Base-by-base conservation (phyloP, 257 asterid species). In the Solanum infundibuliforme region DNA sequence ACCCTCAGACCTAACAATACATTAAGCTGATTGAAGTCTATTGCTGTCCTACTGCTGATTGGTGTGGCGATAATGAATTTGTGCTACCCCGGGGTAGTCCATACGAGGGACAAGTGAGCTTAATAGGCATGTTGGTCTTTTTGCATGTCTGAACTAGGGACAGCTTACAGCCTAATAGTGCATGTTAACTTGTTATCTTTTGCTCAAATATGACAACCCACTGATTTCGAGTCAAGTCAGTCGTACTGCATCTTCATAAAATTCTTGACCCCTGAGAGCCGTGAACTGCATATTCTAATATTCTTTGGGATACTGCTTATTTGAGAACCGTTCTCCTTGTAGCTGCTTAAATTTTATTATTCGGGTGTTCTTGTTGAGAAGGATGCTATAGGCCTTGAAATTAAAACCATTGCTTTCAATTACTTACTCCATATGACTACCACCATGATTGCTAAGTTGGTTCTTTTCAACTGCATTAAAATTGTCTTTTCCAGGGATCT, bases 401-500 rank as follows among this genome's bases (percentile, higher is more conserved):
- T 5, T 66, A 48, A 39, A 69, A 43, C 83, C 41, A 11, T 69
- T 69, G 48, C 31, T 41, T 29, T 69, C 83, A 43, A 7, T 71
- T 86, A 81, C 85, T 81, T 46, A 8, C 68, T 29, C 41, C 36
- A 27, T 27, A 27, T 81, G 38, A 25, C 85, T 25, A 14, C 66
- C 25, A 79, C 39, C 27, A 5, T 43, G 68, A 46, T 18, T 46
- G 29, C 66, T 81, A 8, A 46, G 16, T 46, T 29, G 27, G 62
- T 43, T n/a, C 41, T 46, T 81, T 81, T 27, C 60, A 46, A 81
- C 85, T 43, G 85, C 68, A 46, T 29, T 81, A 46, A 3, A 14
- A 27, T 46, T 81, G 14, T 46, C 27, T 81, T 90, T 46, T 86
- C 84, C 73, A 95, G 99, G 99, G 99, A 68, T 93, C 89, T 88